Percentiles rank a stretch among this genome's conserved stretches.
phyloP scores from a whole-genome alignment of 441 rosid species.

The Mallotus repandus region DNA sequence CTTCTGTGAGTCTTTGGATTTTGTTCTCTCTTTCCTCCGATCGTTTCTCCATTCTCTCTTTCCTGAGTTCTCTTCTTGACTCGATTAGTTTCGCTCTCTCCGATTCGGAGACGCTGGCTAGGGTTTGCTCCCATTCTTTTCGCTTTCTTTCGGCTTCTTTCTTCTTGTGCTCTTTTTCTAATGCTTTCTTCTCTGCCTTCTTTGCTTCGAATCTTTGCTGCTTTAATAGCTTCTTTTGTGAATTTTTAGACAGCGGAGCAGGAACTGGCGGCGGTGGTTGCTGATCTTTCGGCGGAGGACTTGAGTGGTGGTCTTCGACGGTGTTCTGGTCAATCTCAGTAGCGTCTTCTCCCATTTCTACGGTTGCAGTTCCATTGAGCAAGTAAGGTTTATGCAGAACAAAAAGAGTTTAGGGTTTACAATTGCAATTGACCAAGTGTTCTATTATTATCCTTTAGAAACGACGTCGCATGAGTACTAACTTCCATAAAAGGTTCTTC shows the following conservation, averaged over 20 bases:
- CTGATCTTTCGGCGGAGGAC: neutral
- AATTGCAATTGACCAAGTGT: too few species aligned
- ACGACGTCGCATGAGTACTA: neutral
- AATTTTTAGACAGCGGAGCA: slow-evolving; percentile 51
- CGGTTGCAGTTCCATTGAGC: neutral
- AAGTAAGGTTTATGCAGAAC: neutral
- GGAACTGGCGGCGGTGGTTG: neutral
- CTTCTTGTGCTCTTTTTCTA: slow-evolving; percentile 60
- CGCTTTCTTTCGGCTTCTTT: slow-evolving; percentile 67
- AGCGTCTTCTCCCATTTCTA: slow-evolving; percentile 30
- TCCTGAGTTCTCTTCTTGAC: slow-evolving; percentile 56
- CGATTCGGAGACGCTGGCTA: slow-evolving; percentile 55
- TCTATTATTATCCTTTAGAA: too few species aligned
- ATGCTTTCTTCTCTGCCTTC: slow-evolving; percentile 89
- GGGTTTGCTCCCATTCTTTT: slow-evolving; percentile 74
- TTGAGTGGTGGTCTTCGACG: slow-evolving; percentile 10
- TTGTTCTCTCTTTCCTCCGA: slow-evolving; percentile 64
- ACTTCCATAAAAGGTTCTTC: too few species aligned
- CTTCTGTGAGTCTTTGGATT: slow-evolving; percentile 51
- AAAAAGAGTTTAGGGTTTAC: neutral
- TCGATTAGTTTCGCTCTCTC: slow-evolving; percentile 66
- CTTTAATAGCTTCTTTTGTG: slow-evolving; percentile 77
- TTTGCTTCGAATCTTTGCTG: slow-evolving; percentile 67
- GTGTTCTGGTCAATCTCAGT: slow-evolving; percentile 26
- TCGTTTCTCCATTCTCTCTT: slow-evolving; percentile 70